Percentiles rank a stretch among this genome's conserved stretches.
phyloP scores from a whole-genome alignment of 805 yeast species.

The Spathaspora passalidarum region DNA sequence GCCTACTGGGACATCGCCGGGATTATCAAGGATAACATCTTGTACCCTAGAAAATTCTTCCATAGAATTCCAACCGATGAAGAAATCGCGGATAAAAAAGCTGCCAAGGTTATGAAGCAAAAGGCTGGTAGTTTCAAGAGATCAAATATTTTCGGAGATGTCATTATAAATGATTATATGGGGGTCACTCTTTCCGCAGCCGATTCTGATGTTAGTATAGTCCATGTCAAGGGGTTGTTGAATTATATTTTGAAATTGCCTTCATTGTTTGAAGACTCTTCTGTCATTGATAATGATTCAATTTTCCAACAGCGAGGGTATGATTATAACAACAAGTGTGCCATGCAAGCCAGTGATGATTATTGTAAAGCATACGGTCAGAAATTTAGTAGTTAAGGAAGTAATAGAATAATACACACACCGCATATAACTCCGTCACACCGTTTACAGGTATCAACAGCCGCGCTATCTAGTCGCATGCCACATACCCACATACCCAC shows the following conservation, averaged over 20 bases:
- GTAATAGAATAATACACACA: too few species aligned
- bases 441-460: too few species aligned
- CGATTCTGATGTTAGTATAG: conserved; percentile 32
- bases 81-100: conserved; percentile 6
- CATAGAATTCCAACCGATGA: conserved; percentile 11
- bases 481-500: too few species aligned
- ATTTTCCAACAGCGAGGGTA: conserved; percentile 7
- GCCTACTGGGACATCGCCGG: conserved; percentile 22
- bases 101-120: conserved; percentile 5
- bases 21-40: conserved; percentile 11
- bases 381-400: not conserved
- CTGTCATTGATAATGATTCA: conserved; percentile 1
- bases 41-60: conserved; percentile 12
- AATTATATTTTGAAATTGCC: conserved; percentile 10
- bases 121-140: conserved; percentile 3
- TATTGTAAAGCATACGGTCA: conserved; percentile 31
- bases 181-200: conserved; percentile 35
- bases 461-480: too few species aligned
- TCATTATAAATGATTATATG: conserved; percentile 21
- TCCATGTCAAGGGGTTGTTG: conserved; percentile 33
- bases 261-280: conserved; percentile 5
- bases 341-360: conserved; percentile 21
- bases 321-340: conserved; percentile 29
- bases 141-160: conserved; percentile 1
- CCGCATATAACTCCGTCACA: too few species aligned